These are phyloP conservation scores for Penstemon eatonii DNA, from an alignment of 257 asterid species.

Conservation along the genomic window DNA sequence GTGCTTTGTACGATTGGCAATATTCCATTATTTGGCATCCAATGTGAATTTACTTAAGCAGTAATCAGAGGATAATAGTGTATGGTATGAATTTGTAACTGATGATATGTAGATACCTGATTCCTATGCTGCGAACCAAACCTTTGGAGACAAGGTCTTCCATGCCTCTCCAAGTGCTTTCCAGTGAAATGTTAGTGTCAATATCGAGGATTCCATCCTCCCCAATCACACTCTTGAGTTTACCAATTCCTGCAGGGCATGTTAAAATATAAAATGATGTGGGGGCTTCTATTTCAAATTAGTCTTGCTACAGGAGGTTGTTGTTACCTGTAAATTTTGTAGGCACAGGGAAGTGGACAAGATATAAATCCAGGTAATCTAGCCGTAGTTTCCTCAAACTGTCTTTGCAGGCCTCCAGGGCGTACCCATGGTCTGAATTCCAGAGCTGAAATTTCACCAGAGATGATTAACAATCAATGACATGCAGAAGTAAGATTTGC, in stretches of 20 bases:
- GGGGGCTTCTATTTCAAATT: too few species aligned
- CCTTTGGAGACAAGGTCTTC: conserved; percentile 15
- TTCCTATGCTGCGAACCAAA: conserved; percentile 22
- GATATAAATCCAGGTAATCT: conserved; percentile 27
- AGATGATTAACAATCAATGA: neutral
- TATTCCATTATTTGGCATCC: too few species aligned
- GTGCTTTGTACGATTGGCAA: too few species aligned
- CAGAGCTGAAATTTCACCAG: conserved; percentile 23
- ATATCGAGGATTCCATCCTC: conserved; percentile 19
- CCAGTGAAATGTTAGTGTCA: conserved; percentile 14
- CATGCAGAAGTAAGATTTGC: neutral
- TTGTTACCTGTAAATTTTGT: conserved; percentile 12
- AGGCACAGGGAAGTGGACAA: conserved; percentile 31
- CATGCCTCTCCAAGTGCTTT: conserved; percentile 21
- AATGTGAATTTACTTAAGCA: too few species aligned
- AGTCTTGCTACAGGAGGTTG: neutral
- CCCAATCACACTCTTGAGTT: conserved; percentile 13
- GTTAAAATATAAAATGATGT: too few species aligned
- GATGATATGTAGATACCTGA: conserved; percentile 11
- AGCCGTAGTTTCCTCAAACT: conserved; percentile 28
- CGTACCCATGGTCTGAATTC: conserved; percentile 32
- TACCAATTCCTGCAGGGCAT: conserved; percentile 20
- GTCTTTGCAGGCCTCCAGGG: conserved; percentile 32
- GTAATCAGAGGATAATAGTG: too few species aligned
- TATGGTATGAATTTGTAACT: too few species aligned